Base-by-base conservation (phyloP, 768 basidiomycete species). In the Phanerochaete carnosa region DNA sequence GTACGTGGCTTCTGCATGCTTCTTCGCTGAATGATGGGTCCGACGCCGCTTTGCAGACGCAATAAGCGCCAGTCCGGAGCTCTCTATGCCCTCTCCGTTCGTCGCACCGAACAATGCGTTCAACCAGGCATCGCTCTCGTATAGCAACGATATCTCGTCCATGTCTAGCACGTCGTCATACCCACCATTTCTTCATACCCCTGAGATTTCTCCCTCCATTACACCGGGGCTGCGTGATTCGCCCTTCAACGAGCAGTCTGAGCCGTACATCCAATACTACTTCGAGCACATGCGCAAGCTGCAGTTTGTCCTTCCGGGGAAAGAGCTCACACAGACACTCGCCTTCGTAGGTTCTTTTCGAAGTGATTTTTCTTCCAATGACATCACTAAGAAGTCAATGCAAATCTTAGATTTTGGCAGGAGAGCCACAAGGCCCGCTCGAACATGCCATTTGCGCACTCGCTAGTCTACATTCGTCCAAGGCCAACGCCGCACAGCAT, bases 401-500 rank as follows among this genome's bases (percentile, higher is more conserved):
- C 54, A 45, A 37, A 59, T 60, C 63, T 59, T 66, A 83, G 80
- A 76, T 85, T 56, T 82, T 90, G 59, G 74, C 83, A 43, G 78
- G 83, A 68, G 82, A 90, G 56, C 88, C 88, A 23, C 81, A 80
- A 57, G 90, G 91, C 46, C 82, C 88, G 1, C 82, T 91, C 45
- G 83, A 88, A 5, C 83, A 85, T 70, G 86, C 90, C 5, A 80
- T 91, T 35, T 89, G 86, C 72, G 89, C 91, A n/a, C 78, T 92
- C 51, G 83, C 89, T 45, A 83, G 83, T 66, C 78, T 91, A 43
- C 89, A 92, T 70, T 81, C 81, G 3, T 22, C 50, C 11, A 39
- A 43, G 4, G 52, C 52, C 2, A 26, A 45, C 8, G 57, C 39
- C 45, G 54, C 39, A 28, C 15, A 15, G 55, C 28, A 32, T n/a